phyloP scores from a whole-genome alignment of 192 early-diverging fungal genomes.

The Coemansia furcata region DNA sequence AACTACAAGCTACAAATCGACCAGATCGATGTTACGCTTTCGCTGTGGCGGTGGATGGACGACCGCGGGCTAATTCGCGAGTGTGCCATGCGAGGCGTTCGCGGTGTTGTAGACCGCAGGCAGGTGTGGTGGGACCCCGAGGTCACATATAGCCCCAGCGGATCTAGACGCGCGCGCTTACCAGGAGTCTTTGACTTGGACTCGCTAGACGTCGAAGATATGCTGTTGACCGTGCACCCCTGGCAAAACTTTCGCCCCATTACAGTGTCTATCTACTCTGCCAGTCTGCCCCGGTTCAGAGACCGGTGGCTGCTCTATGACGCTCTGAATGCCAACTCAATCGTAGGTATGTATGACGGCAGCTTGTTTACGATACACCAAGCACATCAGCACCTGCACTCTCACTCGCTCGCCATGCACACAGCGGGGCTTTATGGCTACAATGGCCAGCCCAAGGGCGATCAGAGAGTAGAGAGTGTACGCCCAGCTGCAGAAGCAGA shows the following conservation, averaged over 20 bases:
- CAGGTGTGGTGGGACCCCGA: constrained; percentile 76
- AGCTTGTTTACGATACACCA: constrained; percentile 91
- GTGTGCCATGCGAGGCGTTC: constrained; percentile 80
- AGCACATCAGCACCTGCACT: constrained; percentile 65
- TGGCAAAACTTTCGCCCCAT: constrained; percentile 82
- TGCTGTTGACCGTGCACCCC: constrained; percentile 77
- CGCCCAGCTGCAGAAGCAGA: background rate
- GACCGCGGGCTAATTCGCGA: constrained; percentile 80
- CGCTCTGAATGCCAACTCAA: constrained; percentile 78
- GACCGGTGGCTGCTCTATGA: constrained; percentile 95
- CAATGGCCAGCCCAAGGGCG: background rate
- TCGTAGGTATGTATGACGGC: constrained; percentile 92
- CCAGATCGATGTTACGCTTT: constrained; percentile 79
- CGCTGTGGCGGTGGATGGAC: constrained; percentile 86
- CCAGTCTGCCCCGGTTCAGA: constrained; percentile 76
- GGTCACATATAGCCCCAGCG: constrained; percentile 59
- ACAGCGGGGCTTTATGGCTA: background rate
- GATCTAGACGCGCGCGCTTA: constrained; percentile 59
- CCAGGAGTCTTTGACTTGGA: constrained; percentile 86
- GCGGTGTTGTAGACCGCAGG: constrained; percentile 82
- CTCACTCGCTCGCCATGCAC: background rate
- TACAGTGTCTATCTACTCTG: constrained; percentile 82
- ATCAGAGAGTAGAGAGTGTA: background rate
- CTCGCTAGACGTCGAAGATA: constrained; percentile 77
- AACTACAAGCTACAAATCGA: constrained; percentile 83